Percentiles rank a stretch among this genome's conserved stretches.
These are phyloP conservation scores for Sarcodon sp. DNA, from an alignment of 768 basidiomycete species.

Conservation along the genomic window DNA sequence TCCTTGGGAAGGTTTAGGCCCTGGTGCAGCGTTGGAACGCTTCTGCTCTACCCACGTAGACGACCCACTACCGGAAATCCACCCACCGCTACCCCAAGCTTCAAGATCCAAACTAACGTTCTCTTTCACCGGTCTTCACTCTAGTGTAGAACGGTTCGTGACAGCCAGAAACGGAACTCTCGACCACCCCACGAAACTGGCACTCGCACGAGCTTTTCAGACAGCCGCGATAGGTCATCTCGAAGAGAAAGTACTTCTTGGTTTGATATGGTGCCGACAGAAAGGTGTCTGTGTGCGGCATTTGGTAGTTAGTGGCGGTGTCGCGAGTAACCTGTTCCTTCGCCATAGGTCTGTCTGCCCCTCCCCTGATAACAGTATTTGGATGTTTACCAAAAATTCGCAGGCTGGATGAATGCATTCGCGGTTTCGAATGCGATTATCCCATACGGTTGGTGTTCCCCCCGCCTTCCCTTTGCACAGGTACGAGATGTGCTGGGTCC, in stretches of 20 bases:
- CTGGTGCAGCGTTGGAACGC: slow-evolving; percentile 72
- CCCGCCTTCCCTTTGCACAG: slow-evolving; percentile 73
- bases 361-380: slow-evolving; percentile 9
- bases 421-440: slow-evolving; percentile 13
- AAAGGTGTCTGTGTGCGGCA: slow-evolving; percentile 33
- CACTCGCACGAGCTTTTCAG: slow-evolving; percentile 65
- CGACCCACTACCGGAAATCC: slow-evolving; percentile 1
- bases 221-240: slow-evolving; percentile 58
- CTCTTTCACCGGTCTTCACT: slow-evolving; percentile 72
- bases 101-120: slow-evolving; percentile 48
- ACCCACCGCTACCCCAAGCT: slow-evolving; percentile 28
- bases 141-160: slow-evolving; percentile 51
- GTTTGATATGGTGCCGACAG: slow-evolving; percentile 27
- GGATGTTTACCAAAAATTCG: too few relatives aligned
- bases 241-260: slow-evolving; percentile 57
- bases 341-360: slow-evolving; percentile 38
- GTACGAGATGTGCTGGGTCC: slow-evolving; percentile 22
- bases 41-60: slow-evolving; percentile 29
- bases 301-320: slow-evolving; percentile 84
- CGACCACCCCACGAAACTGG: slow-evolving; percentile 23
- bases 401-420: slow-evolving; percentile 21
- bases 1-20: slow-evolving; percentile 47
- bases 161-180: slow-evolving; percentile 26
- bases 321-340: slow-evolving; percentile 75
- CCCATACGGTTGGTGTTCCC: slow-evolving; percentile 51